Evolutionary conservation across 208 protist genomes (phyloP).

Genomic region (Wallacemonas sp.): DNA sequence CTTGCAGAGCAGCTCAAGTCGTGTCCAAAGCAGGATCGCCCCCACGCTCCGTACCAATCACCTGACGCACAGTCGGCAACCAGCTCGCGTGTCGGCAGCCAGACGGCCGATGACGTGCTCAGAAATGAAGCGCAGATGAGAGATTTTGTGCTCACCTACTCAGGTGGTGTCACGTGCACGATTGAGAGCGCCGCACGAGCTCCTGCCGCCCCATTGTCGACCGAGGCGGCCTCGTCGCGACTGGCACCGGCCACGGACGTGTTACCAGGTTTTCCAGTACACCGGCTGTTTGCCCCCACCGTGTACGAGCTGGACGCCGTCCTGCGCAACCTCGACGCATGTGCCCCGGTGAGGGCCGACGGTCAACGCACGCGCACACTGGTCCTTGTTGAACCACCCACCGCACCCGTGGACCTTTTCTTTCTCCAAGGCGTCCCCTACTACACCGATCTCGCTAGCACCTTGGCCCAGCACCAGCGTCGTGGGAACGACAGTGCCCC

Average conservation of each 20-base stretch:
- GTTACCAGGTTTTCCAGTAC: conserved; percentile 1
- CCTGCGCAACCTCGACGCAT: conserved; percentile 29
- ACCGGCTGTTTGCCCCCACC: conserved; percentile 26
- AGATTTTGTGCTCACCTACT: conserved; percentile 1
- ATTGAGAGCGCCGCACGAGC: conserved; percentile 1
- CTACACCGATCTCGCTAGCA: conserved; percentile 20
- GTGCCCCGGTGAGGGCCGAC: conserved; percentile 8
- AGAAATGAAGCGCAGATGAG: too few relatives aligned
- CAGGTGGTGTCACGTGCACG: conserved; percentile 13
- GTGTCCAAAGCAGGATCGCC: not conserved
- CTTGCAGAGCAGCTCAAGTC: conserved; percentile 44
- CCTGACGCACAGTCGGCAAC: too few relatives aligned
- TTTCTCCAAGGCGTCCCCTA: conserved; percentile 77
- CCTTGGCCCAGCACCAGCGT: conserved; percentile 25
- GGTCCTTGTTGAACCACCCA: conserved; percentile 64
- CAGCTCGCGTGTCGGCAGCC: too few relatives aligned
- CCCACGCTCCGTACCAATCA: too few relatives aligned
- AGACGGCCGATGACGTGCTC: too few relatives aligned
- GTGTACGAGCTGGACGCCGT: conserved; percentile 42
- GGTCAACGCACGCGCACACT: conserved; percentile 20
- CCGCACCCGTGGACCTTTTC: conserved; percentile 40
- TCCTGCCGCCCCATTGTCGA: too few relatives aligned
- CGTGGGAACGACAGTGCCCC: conserved; percentile 15
- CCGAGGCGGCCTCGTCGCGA: conserved; percentile 7
- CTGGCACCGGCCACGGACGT: not conserved